Evolutionary conservation across 1,284 basidiomycete species (phyloP), one percentile per base, ranked within the genome.

Genomic region (Clitocybe nebularis): DNA sequence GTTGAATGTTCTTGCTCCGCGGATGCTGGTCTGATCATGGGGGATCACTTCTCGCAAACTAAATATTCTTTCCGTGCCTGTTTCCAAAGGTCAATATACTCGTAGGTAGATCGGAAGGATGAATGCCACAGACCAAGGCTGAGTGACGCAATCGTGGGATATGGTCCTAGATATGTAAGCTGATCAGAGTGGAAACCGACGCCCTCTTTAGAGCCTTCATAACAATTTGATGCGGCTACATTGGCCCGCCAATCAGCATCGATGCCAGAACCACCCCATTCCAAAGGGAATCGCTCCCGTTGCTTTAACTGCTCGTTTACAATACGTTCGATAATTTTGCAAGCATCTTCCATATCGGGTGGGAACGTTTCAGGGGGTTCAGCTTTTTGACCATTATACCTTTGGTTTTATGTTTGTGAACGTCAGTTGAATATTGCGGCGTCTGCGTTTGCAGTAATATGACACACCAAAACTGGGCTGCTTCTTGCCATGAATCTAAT

Each of bases 171-270:
- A 64, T 91, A 86, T 28, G 84, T 86, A 38, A 77, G 59, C 45
- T 82, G 78, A 58, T 87, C 93, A 1, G 90, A 84, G 58, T 95
- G 93, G 60, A 79, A 85, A 0, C 92, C 93, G 3, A 95, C 91
- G 40, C 81, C 82, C 59, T 92, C 89, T 51, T 84, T 84, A 5
- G 78, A 75, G 3, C 93, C 93, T 67, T 84, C 77, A 55, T 96
- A 97, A 52, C 89, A 84, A 57, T 97, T 97, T 3, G 90, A 81
- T 0, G 90, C 93, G 3, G 92, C 92, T 17, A 94, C 89, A 54
- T 93, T 95, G 0, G 93, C 91, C 36, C 77, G 70, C 93, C 93
- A 97, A 9, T 68, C 58, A 29, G 74, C 59, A 19, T 65, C 62
- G 9, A 55, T 41, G 16, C 52, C 54, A 11, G 53, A 48, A 3